A percentile compares a stretch with the other conserved stretches of the same genome.
These are phyloP conservation scores for Scolecobasidium constrictum DNA, from an alignment of 2,329 filamentous ascomycete species.

Conservation along the genomic window DNA sequence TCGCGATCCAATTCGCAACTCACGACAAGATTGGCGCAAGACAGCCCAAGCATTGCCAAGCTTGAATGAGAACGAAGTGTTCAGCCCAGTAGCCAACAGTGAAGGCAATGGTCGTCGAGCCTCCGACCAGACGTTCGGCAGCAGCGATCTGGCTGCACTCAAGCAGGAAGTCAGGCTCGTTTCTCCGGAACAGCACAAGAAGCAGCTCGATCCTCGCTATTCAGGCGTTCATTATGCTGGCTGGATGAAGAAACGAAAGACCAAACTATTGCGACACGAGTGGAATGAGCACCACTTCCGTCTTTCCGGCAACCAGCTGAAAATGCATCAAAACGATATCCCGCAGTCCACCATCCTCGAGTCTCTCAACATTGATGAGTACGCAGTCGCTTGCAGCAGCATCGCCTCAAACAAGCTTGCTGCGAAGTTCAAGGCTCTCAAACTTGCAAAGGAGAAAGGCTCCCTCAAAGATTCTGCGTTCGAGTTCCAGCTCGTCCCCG, in stretches of 20 bases:
- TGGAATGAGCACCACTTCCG: constrained; percentile 91
- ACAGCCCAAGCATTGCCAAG: constrained; percentile 61
- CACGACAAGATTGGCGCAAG: constrained; percentile 38
- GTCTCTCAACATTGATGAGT: constrained; percentile 80
- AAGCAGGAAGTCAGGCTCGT: constrained; percentile 15
- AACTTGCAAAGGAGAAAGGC: constrained; percentile 40
- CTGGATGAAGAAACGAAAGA: constrained; percentile 91
- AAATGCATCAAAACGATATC: constrained; percentile 53
- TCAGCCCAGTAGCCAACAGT: constrained; percentile 1
- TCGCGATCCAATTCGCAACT: constrained; percentile 38
- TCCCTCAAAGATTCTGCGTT: constrained; percentile 55
- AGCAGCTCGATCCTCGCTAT: constrained; percentile 16
- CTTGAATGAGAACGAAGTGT: constrained; percentile 50
- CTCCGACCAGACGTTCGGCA: constrained; percentile 10
- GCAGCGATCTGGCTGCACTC: constrained; percentile 15
- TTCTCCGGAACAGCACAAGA: constrained; percentile 23
- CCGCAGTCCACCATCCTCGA: constrained; percentile 56
- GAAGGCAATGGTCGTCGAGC: constrained; percentile 4
- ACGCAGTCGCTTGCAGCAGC: constrained; percentile 74
- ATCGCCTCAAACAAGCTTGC: constrained; percentile 72
- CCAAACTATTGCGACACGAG: constrained; percentile 77
- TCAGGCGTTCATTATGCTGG: constrained; percentile 61
- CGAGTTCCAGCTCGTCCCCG: constrained; percentile 75
- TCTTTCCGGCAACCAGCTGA: constrained; percentile 50
- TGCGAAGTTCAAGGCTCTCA: constrained; percentile 74